Evolutionary conservation across 306 rosid species (phyloP).

Genomic region (Sesbania bispinosa): DNA sequence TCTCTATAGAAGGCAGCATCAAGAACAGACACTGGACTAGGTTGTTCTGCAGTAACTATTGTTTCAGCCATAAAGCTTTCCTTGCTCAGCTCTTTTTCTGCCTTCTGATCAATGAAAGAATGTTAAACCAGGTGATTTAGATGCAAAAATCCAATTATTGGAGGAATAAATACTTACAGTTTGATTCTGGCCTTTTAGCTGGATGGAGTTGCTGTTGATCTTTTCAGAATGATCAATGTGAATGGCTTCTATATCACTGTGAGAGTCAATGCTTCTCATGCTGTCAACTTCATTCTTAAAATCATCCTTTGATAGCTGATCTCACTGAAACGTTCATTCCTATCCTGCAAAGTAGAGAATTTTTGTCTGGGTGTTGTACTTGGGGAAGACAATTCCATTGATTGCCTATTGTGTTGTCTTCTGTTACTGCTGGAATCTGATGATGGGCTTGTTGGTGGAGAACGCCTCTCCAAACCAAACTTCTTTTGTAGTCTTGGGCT

Average conservation of each 20-base stretch:
- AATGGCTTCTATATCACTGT: conserved; percentile 32
- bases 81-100: conserved; percentile 30
- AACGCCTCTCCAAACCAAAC: conserved; percentile 63
- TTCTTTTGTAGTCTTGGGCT: conserved; percentile 67
- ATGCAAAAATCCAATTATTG: conserved; percentile 3
- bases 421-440: conserved; percentile 51
- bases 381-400: conserved; percentile 41
- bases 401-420: conserved; percentile 42
- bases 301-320: conserved; percentile 29
- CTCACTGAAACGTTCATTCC: conserved; percentile 32
- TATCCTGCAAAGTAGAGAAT: conserved; percentile 40
- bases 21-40: conserved; percentile 95
- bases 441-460: conserved; percentile 42
- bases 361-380: conserved; percentile 42
- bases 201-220: conserved; percentile 20
- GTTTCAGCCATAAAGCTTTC: conserved; percentile 38
- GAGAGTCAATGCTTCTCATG: conserved; percentile 34
- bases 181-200: conserved; percentile 31
- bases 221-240: conserved; percentile 32
- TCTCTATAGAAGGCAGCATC: conserved; percentile 78
- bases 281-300: conserved; percentile 36
- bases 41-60: conserved; percentile 61
- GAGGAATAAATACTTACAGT: conserved; percentile 42
- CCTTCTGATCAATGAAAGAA: conserved; percentile 45
- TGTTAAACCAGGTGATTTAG: conserved; percentile 22